Evolutionary conservation across 345 rosid species (phyloP).

Genomic region (Rhodomyrtus tomentosa): DNA sequence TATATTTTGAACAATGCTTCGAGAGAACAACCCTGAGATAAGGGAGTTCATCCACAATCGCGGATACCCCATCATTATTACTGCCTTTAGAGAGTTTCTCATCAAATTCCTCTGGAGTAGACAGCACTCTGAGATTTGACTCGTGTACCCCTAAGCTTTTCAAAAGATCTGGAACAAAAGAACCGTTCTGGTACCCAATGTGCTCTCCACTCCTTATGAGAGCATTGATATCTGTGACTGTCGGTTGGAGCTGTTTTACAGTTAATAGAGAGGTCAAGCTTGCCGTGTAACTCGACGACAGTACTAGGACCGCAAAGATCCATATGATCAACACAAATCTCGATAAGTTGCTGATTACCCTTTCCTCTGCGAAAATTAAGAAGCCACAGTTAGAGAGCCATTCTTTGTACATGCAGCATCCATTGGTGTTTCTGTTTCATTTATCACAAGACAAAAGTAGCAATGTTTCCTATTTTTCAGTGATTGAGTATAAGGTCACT

Average conservation of each 20-base stretch:
- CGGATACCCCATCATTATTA: slow-evolving; percentile 15
- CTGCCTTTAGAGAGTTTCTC: slow-evolving; percentile 8
- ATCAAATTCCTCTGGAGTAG: neutral
- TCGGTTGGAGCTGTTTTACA: slow-evolving; percentile 6
- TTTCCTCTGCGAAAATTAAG: slow-evolving; percentile 5
- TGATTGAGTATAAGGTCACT: neutral
- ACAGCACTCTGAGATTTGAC: neutral
- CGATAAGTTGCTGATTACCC: slow-evolving; percentile 1
- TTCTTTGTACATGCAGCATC: neutral
- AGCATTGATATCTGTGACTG: neutral
- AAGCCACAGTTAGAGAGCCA: neutral
- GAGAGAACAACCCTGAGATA: slow-evolving; percentile 10
- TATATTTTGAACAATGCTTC: slow-evolving; percentile 8
- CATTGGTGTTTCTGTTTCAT: neutral
- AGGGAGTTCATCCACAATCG: slow-evolving; percentile 22
- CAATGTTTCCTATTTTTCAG: neutral
- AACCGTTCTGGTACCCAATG: slow-evolving; percentile 14
- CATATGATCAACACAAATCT: slow-evolving; percentile 13
- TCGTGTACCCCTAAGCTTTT: neutral
- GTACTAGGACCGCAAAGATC: slow-evolving; percentile 6
- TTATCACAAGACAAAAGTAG: neutral
- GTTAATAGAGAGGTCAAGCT: slow-evolving; percentile 11
- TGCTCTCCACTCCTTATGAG: neutral
- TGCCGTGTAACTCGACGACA: slow-evolving; percentile 15
- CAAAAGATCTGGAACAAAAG: neutral